Evolutionary conservation across 805 yeast genomes (phyloP), one percentile per base, ranked within the genome.

Genomic region (Clavispora phyllophila): DNA sequence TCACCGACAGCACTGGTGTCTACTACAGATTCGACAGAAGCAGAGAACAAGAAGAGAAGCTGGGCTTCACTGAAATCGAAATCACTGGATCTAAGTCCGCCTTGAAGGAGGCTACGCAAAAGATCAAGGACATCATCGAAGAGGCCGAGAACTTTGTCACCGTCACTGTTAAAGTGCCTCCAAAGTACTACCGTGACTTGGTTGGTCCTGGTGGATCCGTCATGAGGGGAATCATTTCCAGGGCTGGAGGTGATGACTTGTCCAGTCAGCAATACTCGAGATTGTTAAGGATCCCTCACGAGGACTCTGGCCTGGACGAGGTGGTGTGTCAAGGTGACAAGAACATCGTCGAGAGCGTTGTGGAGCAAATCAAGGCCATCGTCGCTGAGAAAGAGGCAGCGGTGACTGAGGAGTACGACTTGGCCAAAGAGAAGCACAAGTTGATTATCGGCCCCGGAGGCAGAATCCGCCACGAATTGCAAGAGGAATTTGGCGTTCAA

Each of bases 381-480:
- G 83, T 89, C 37, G 72, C 68, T 15, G 81, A 77, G 27, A 78
- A 78, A 49, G 88, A 87, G 60, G 79, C 78, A 41, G 65, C 81
- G 38, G 66, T 74, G 39, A 65, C 70, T 31, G 82, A 72, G 49
- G 73, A 69, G 29, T 53, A 75, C 44, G 79, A 72, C 13, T 71
- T 91, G 54, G 79, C 93, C 32, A 79, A 80, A 58, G 84, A 80
- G 45, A 84, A 82, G 58, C 91, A 87, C 55, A 78, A 87, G 54
- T 72, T 79, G 9, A 57, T 91, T 40, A 79, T 91, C 61, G 98
- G 98, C 31, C 81, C 88, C 29, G 80, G 81, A 44, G 97, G 98
- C 35, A 56, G 79, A 10, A 75, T 76, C 45, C 87, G 91, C 65
- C 83, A 84, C 52, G 70, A 77, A 9, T 62, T 88, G 49, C 91